phyloP scores from a whole-genome alignment of 2,329 filamentous ascomycete species.

The Cladophialophora bantiana region DNA sequence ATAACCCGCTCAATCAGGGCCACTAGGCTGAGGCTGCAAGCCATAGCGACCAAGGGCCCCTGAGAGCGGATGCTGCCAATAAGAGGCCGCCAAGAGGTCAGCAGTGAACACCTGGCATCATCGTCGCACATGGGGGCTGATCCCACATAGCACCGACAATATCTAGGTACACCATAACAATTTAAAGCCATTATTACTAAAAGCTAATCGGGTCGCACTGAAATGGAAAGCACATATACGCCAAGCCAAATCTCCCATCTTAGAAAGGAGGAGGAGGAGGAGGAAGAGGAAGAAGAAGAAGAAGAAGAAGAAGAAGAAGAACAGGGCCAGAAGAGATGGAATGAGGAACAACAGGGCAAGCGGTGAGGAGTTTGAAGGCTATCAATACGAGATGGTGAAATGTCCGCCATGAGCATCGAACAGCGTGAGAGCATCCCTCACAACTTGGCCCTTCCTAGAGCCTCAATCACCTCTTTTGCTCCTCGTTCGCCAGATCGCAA shows the following conservation, averaged over 20 bases:
- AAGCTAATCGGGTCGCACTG: no score
- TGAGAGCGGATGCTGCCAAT: slow-evolving; percentile 16
- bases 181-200: no score
- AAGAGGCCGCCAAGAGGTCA: slow-evolving; percentile 13
- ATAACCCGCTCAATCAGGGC: neutral
- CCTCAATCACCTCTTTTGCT: slow-evolving; percentile 51
- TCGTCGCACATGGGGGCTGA: slow-evolving; percentile 14
- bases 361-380: neutral
- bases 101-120: slow-evolving; percentile 26
- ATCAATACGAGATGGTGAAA: neutral
- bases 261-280: no score
- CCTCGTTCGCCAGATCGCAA: slow-evolving; percentile 58
- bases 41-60: slow-evolving; percentile 11
- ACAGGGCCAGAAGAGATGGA: neutral
- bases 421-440: slow-evolving; percentile 3
- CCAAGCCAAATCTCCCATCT: no score
- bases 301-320: no score
- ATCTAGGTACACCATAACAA: no score
- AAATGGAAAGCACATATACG: no score
- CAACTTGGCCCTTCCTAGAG: slow-evolving; percentile 42
- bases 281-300: no score
- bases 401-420: neutral
- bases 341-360: neutral
- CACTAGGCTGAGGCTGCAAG: slow-evolving; percentile 9
- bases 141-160: neutral